Percentiles rank a stretch among this genome's conserved stretches.
phyloP scores from a whole-genome alignment of 805 yeast species.

The Nakazawaea ambrosiae region DNA sequence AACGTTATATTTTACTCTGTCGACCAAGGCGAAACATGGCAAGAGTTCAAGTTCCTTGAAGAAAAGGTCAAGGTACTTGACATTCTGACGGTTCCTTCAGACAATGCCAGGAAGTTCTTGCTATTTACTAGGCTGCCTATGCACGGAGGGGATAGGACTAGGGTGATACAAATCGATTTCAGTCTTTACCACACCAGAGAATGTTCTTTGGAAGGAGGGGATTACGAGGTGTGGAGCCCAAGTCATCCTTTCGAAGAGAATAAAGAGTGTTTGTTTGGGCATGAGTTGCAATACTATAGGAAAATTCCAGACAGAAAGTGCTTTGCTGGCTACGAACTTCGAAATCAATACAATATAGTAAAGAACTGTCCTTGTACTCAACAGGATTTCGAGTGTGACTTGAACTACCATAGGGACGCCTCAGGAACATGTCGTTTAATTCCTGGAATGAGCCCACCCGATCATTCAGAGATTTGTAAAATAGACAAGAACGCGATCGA shows the following conservation, averaged over 20 bases:
- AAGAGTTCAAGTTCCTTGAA: conserved; percentile 54
- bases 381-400: conserved; percentile 87
- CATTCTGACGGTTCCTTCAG: conserved; percentile 81
- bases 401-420: conserved; percentile 65
- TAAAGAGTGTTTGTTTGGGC: conserved; percentile 66
- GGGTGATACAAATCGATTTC: conserved; percentile 54
- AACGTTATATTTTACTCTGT: conserved; percentile 55
- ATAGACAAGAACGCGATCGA: conserved; percentile 52
- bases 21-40: conserved; percentile 78
- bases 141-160: conserved; percentile 39
- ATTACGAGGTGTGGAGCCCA: conserved; percentile 59
- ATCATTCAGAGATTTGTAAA: conserved; percentile 52
- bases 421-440: conserved; percentile 70
- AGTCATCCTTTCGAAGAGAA: conserved; percentile 42
- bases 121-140: conserved; percentile 49
- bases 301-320: conserved; percentile 62
- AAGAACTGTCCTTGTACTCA: conserved; percentile 77
- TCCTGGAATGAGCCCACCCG: conserved; percentile 60
- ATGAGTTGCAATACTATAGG: conserved; percentile 49
- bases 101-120: conserved; percentile 70
- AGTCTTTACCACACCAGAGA: conserved; percentile 36
- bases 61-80: conserved; percentile 56
- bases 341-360: conserved; percentile 46
- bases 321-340: conserved; percentile 50
- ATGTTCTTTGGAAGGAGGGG: conserved; percentile 44